These are phyloP conservation scores for Aspergillus intermedius DNA, from an alignment of 2,329 filamentous ascomycete species.

Conservation along the genomic window DNA sequence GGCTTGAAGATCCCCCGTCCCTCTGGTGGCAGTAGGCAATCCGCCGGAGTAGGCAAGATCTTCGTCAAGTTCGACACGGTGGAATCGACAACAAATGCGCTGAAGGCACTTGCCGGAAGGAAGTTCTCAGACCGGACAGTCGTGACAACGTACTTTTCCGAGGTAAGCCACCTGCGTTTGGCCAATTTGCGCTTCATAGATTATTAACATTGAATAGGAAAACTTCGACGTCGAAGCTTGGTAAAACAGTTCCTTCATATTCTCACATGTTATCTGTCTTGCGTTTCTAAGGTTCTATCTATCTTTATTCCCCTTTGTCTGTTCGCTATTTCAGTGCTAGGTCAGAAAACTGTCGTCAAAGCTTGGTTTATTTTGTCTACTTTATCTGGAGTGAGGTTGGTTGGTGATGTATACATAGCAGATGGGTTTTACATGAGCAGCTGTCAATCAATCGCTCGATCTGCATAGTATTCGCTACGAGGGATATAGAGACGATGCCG, in stretches of 20 bases:
- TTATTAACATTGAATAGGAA: slow-evolving; percentile 50
- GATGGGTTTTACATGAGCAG: background rate
- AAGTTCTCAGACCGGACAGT: slow-evolving; percentile 97
- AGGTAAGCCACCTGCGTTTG: slow-evolving; percentile 51
- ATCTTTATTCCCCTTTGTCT: background rate
- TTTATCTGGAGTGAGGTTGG: background rate
- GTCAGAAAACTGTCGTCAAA: background rate
- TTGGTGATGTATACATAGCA: background rate
- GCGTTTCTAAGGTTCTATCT: background rate
- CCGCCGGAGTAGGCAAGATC: slow-evolving; percentile 91
- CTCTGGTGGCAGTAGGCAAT: slow-evolving; percentile 72
- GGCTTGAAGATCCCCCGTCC: slow-evolving; percentile 93
- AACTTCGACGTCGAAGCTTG: slow-evolving; percentile 90
- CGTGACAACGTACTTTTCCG: slow-evolving; percentile 91
- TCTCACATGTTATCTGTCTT: background rate
- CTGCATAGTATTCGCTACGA: background rate
- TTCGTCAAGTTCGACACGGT: slow-evolving; percentile 84
- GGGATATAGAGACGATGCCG: too few species aligned
- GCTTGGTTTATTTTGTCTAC: slow-evolving; percentile 1
- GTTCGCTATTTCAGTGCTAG: background rate
- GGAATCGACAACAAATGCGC: slow-evolving; percentile 73
- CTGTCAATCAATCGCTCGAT: background rate
- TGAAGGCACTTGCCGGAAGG: slow-evolving; percentile 83
- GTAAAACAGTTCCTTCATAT: slow-evolving; percentile 49
- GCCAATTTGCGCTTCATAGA: background rate